Percentiles rank a stretch among this genome's conserved stretches.
Evolutionary conservation across 2,329 filamentous ascomycete genomes (phyloP).

Genomic region (Xylariaceae sp.): DNA sequence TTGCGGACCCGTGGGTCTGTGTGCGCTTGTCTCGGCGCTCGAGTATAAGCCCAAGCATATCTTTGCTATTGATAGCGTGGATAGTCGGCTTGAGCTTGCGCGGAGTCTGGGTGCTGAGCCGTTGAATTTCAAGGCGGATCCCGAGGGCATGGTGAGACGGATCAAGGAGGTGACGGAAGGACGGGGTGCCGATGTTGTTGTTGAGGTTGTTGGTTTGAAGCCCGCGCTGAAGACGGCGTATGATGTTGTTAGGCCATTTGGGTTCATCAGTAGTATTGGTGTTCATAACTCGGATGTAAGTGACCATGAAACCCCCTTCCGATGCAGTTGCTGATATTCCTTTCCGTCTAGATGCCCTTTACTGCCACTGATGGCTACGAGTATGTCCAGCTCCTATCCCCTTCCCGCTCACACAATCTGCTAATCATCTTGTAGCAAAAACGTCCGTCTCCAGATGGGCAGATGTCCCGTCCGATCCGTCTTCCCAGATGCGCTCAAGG

Average conservation of each 20-base stretch:
- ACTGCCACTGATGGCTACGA: slow-evolving; percentile 57
- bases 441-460: slow-evolving; percentile 69
- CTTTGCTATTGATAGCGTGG: slow-evolving; percentile 74
- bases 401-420: slow-evolving; percentile 6
- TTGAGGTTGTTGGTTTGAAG: slow-evolving; percentile 70
- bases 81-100: slow-evolving; percentile 68
- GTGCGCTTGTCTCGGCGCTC: slow-evolving; percentile 72
- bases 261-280: slow-evolving; percentile 68
- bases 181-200: slow-evolving; percentile 76
- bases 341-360: slow-evolving; percentile 55
- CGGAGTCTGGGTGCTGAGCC: slow-evolving; percentile 72
- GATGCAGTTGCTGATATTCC: slow-evolving; percentile 24
- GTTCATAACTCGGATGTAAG: slow-evolving; percentile 67
- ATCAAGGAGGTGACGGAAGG: slow-evolving; percentile 73
- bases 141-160: slow-evolving; percentile 58
- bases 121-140: slow-evolving; percentile 68
- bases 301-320: slow-evolving; percentile 12
- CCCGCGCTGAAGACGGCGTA: slow-evolving; percentile 65
- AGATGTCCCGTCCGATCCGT: slow-evolving; percentile 69
- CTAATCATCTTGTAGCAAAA: slow-evolving; percentile 50
- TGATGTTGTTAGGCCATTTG: slow-evolving; percentile 66
- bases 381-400: slow-evolving; percentile 32
- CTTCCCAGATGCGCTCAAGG: slow-evolving; percentile 58
- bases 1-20: slow-evolving; percentile 80
- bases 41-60: slow-evolving; percentile 70